Percentiles rank a stretch among this genome's conserved stretches.
These are phyloP conservation scores for Gonium pectorale DNA, from an alignment of 139 green algal genomes.

Conservation along the genomic window DNA sequence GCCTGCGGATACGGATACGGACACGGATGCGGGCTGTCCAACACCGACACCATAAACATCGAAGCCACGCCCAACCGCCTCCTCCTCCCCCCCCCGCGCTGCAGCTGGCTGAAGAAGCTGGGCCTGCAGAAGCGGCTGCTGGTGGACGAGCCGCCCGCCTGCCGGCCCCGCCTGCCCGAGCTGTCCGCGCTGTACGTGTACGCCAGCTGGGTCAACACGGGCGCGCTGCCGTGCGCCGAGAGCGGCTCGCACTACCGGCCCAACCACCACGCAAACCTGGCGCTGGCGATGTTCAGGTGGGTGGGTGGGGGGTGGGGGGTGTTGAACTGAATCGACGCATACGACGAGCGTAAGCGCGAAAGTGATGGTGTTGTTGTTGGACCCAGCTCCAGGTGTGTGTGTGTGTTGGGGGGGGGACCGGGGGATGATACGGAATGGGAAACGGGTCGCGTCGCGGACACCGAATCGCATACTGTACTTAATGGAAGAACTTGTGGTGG, in stretches of 20 bases:
- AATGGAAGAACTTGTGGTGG: too few relatives aligned
- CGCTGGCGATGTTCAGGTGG: conserved; percentile 86
- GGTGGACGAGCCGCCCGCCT: conserved; percentile 71
- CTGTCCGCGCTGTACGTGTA: conserved; percentile 64
- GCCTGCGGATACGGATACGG: too few relatives aligned
- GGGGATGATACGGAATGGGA: too few relatives aligned
- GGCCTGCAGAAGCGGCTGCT: conserved; percentile 80
- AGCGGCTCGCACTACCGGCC: conserved; percentile 92
- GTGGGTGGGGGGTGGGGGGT: too few relatives aligned
- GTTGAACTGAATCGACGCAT: too few relatives aligned
- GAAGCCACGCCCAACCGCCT: neutral
- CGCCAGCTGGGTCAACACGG: conserved; percentile 91
- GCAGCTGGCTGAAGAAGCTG: conserved; percentile 89
- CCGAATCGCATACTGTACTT: too few relatives aligned
- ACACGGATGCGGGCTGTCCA: too few relatives aligned
- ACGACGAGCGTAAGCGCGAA: too few relatives aligned
- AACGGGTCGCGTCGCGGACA: too few relatives aligned
- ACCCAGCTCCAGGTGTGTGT: too few relatives aligned
- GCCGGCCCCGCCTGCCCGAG: conserved; percentile 65
- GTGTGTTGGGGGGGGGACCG: too few relatives aligned
- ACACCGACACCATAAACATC: neutral
- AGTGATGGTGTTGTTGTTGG: too few relatives aligned
- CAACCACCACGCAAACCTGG: conserved; percentile 92
- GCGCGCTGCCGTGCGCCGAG: conserved; percentile 93
- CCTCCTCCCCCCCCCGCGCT: neutral